phyloP scores from a whole-genome alignment of 176 grass and related monocot genomes.

The Metroxylon sagu region DNA sequence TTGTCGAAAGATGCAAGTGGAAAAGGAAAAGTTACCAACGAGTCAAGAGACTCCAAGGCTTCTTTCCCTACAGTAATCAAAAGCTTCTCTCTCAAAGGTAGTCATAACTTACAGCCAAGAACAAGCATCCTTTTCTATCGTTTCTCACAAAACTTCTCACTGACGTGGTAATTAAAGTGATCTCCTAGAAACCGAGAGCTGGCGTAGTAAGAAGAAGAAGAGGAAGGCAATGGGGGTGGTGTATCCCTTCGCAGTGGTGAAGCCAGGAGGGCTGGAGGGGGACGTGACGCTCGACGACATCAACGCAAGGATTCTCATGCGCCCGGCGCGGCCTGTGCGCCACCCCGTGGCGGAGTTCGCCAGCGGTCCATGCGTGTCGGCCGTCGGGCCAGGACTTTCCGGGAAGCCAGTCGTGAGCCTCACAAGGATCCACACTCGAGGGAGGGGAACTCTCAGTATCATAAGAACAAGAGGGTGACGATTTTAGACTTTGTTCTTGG shows the following conservation, averaged over 20 bases:
- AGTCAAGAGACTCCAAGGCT: not conserved
- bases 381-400: slow-evolving; percentile 39
- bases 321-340: slow-evolving; percentile 53
- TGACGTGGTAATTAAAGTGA: not conserved
- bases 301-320: slow-evolving; percentile 56
- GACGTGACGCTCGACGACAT: slow-evolving; percentile 59
- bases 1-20: not conserved
- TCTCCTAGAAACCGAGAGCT: no score
- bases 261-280: slow-evolving; percentile 60
- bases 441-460: slow-evolving; percentile 73
- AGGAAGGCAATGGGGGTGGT: slow-evolving; percentile 15
- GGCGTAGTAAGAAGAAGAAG: slow-evolving; percentile 6
- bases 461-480: slow-evolving; percentile 74
- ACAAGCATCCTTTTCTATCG: not conserved
- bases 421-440: slow-evolving; percentile 70
- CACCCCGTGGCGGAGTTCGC: slow-evolving; percentile 74
- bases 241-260: slow-evolving; percentile 67
- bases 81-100: not conserved
- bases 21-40: not conserved
- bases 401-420: slow-evolving; percentile 73
- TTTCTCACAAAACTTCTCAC: slow-evolving; percentile 3
- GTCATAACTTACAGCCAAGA: not conserved
- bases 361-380: slow-evolving; percentile 28
- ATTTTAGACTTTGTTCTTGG: no score
- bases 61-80: not conserved